These are phyloP conservation scores for Actinomortierella ambigua DNA, from an alignment of 371 early-diverging fungal species.

Conservation along the genomic window DNA sequence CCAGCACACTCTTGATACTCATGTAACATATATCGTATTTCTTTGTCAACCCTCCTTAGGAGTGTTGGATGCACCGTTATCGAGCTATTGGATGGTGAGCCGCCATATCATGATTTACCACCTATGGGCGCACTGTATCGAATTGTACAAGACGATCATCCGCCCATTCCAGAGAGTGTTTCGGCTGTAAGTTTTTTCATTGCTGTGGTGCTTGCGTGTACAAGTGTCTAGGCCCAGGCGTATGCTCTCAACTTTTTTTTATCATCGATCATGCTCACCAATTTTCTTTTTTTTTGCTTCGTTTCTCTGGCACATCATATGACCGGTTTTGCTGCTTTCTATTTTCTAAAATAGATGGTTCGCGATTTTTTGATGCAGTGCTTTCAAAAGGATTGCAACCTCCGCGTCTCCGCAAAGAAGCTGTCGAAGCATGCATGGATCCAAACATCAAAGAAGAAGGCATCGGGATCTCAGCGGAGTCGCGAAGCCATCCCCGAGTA, in stretches of 20 bases:
- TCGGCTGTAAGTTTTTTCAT: conserved; percentile 57
- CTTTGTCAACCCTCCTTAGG: conserved; percentile 35
- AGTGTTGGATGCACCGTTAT: conserved; percentile 90
- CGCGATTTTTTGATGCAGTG: conserved; percentile 78
- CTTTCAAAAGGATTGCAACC: conserved; percentile 80
- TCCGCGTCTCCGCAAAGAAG: conserved; percentile 72
- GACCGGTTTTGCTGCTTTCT: background rate
- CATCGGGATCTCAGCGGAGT: conserved; percentile 39
- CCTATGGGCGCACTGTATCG: conserved; percentile 90
- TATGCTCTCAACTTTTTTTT: too few relatives aligned
- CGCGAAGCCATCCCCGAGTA: conserved; percentile 40
- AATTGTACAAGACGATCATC: conserved; percentile 89
- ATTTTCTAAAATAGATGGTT: conserved; percentile 65
- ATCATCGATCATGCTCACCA: background rate
- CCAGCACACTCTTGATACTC: too few relatives aligned
- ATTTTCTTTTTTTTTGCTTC: too few relatives aligned
- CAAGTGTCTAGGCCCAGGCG: background rate
- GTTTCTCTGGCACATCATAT: too few relatives aligned
- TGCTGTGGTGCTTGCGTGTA: background rate
- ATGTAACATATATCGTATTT: too few relatives aligned
- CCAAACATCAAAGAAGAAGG: conserved; percentile 35
- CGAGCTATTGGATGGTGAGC: conserved; percentile 87
- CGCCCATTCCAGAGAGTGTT: conserved; percentile 84
- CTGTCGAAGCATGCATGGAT: conserved; percentile 82
- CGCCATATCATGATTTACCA: conserved; percentile 81